Conservation (phyloP, 1,284 basidiomycete genomes). For the Fomitopsis schrenkii region DNA sequence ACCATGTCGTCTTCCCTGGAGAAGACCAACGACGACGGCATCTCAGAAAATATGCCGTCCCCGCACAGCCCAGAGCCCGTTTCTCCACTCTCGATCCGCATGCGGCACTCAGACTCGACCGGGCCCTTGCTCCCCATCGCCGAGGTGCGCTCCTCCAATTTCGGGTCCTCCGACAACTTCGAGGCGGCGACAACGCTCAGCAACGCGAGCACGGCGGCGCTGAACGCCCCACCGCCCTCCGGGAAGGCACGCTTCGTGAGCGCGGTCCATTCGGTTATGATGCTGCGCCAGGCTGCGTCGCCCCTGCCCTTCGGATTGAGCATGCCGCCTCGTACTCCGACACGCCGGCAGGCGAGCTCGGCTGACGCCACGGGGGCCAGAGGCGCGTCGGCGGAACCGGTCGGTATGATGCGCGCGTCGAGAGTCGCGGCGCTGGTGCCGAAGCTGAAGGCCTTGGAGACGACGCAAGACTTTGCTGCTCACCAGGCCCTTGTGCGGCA, state of each 20-base stretch:
- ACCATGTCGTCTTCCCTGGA: conserved; percentile 12
- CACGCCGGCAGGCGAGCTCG: conserved; percentile 42
- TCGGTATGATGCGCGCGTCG: conserved; percentile 43
- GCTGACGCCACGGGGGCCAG: conserved; percentile 28
- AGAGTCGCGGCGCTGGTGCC: conserved; percentile 55
- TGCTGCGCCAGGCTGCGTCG: conserved; percentile 34
- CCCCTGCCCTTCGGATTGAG: conserved; percentile 19
- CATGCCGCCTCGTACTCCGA: conserved; percentile 21
- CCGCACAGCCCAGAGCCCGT: conserved; percentile 24
- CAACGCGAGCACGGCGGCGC: conserved; percentile 11
- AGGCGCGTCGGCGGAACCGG: conserved; percentile 19
- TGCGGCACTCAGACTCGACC: conserved; percentile 13
- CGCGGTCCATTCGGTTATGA: conserved; percentile 46
- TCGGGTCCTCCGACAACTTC: conserved; percentile 19
- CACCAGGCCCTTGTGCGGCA: conserved; percentile 66
- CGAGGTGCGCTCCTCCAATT: conserved; percentile 15
- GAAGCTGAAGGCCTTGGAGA: conserved; percentile 50
- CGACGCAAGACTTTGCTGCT: conserved; percentile 58
- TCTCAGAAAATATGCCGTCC: conserved; percentile 10
- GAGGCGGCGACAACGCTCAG: conserved; percentile 18
- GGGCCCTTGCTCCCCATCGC: conserved; percentile 18
- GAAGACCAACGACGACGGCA: conserved; percentile 13
- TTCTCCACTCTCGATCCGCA: conserved; percentile 16
- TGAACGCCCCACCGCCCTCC: conserved; percentile 10
- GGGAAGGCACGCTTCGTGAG: conserved; percentile 35